Evolutionary conservation across 306 rosid species (phyloP).

Genomic region (Glycine latifolia): DNA sequence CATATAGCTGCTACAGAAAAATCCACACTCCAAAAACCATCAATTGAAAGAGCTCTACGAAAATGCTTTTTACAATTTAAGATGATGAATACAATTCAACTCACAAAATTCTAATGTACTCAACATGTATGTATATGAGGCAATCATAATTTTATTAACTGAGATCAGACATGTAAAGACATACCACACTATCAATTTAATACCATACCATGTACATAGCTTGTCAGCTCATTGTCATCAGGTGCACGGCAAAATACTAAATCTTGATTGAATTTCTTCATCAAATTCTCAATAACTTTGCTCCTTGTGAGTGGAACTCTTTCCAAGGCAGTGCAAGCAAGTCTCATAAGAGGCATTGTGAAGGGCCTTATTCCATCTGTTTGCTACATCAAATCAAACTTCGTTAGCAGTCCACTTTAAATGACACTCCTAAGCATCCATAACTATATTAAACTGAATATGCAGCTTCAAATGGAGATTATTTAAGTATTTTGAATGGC

Average conservation of each 20-base stretch:
- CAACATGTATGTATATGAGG: slow-evolving; percentile 10
- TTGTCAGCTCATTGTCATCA: slow-evolving; percentile 68
- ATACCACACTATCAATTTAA: slow-evolving; percentile 32
- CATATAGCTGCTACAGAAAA: not conserved
- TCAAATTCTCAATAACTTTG: slow-evolving; percentile 76
- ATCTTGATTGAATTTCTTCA: slow-evolving; percentile 85
- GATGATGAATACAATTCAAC: slow-evolving; percentile 32
- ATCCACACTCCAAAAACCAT: not conserved
- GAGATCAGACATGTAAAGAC: slow-evolving; percentile 1
- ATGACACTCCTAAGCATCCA: slow-evolving; percentile 27
- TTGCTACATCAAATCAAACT: slow-evolving; percentile 61
- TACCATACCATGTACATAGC: slow-evolving; percentile 70
- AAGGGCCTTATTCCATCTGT: slow-evolving; percentile 93
- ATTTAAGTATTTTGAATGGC: not conserved
- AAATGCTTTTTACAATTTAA: not conserved
- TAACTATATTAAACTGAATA: slow-evolving; percentile 29
- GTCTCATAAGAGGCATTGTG: slow-evolving; percentile 94
- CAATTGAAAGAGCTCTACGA: not conserved
- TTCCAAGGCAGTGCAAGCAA: slow-evolving; percentile 94
- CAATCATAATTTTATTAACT: slow-evolving; percentile 1
- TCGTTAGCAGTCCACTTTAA: slow-evolving; percentile 29
- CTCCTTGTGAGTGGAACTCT: slow-evolving; percentile 88
- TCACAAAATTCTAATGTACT: not conserved
- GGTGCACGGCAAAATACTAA: slow-evolving; percentile 91
- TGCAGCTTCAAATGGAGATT: not conserved